Evolutionary conservation across 2,329 filamentous ascomycete genomes (phyloP).

Genomic region (Trichocomaceae sp.): DNA sequence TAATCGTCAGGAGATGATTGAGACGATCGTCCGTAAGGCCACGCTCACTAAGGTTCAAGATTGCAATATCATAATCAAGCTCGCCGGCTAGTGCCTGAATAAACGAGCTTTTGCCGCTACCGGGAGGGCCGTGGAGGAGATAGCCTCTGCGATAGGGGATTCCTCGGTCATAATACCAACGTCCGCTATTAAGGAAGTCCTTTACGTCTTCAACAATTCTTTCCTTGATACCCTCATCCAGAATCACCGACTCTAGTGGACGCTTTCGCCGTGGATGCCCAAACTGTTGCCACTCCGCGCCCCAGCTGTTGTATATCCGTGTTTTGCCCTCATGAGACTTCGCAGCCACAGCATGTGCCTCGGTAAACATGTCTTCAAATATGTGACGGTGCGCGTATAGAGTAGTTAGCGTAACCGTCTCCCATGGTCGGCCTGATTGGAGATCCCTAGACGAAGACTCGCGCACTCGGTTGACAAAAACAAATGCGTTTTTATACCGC

Average conservation of each 20-base stretch:
- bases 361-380: conserved; percentile 81
- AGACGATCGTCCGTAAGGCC: conserved; percentile 85
- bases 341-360: conserved; percentile 74
- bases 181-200: conserved; percentile 70
- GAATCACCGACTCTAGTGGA: conserved; percentile 77
- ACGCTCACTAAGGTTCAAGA: conserved; percentile 83
- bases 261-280: conserved; percentile 80
- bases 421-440: conserved; percentile 81
- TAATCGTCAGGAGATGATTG: conserved; percentile 75
- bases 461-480: conserved; percentile 79
- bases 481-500: conserved; percentile 78
- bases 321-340: conserved; percentile 87
- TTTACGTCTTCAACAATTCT: conserved; percentile 70
- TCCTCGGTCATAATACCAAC: conserved; percentile 91
- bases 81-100: conserved; percentile 93
- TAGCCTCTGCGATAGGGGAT: conserved; percentile 90
- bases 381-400: conserved; percentile 83
- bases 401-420: conserved; percentile 86
- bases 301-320: conserved; percentile 77
- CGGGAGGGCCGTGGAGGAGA: conserved; percentile 79
- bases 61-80: conserved; percentile 84
- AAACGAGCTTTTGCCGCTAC: conserved; percentile 90
- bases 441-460: conserved; percentile 72
- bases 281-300: conserved; percentile 76
- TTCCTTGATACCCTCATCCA: conserved; percentile 79